Base-by-base conservation (phyloP, 306 rosid species). In the Prunus dulcis region DNA sequence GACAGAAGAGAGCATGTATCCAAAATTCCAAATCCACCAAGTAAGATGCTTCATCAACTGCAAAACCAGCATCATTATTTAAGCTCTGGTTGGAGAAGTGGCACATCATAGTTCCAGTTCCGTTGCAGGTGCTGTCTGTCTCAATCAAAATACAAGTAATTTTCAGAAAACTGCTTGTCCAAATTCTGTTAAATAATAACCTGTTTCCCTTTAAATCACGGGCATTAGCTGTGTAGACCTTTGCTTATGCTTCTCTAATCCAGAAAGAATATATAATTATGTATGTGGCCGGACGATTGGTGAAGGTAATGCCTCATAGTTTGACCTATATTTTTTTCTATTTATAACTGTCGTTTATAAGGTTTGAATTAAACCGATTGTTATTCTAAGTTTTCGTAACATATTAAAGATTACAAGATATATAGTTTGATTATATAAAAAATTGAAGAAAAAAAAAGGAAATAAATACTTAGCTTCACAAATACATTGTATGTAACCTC, bases 21-120 rank as follows among this genome's bases (percentile, higher is more conserved):
- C 57, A 50, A 43, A 49, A 19, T 11, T 71, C 64, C 75, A 53
- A n/a, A 9, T 50, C 47, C 23, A 51, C 28, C 8, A 69, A 28
- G 32, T 19, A 52, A 7, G 75, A n/a, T 71, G 75, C 45, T 71
- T 50, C 75, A 34, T 53, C 75, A 71, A 32, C 51, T 52, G 64
- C 75, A 71, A 32, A 64, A 51, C 25, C 75, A 51, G 6, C 47
- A 19, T 12, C 45, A 71, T 2, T 55, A 18, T 0, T 55, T 70
- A 69, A 6, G n/a, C 28, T 20, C 3, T 46, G 13, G 25, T 46
- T 47, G 9, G 55, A 23, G 43, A 46, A 47, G 52, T 18, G 43
- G 73, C 73, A 68, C 58, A 9, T 69, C 28, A 70, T 56, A 9
- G 27, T 64, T 64, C 27, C 69, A 64, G 49, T 34, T 34, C 9